Evolutionary conservation across 1,284 basidiomycete genomes (phyloP).

Genomic region (Melampsora larici-populina): DNA sequence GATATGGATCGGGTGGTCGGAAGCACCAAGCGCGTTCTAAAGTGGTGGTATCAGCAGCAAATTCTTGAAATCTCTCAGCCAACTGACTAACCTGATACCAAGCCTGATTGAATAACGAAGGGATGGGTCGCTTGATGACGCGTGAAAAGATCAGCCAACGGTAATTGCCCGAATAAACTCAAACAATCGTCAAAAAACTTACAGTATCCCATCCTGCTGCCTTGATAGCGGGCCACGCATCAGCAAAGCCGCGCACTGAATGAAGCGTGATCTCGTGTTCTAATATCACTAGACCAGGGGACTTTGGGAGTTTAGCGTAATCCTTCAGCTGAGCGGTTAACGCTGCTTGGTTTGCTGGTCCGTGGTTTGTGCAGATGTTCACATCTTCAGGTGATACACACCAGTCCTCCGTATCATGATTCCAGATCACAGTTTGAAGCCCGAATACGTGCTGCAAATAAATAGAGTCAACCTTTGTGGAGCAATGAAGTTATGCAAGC

Average conservation of each 20-base stretch:
- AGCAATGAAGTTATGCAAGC: background rate
- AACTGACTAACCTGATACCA: constrained; percentile 36
- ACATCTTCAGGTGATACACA: constrained; percentile 38
- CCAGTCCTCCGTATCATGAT: constrained; percentile 57
- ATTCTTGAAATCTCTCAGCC: background rate
- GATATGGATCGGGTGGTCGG: constrained; percentile 7
- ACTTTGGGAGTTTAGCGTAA: constrained; percentile 55
- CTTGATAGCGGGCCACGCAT: constrained; percentile 64
- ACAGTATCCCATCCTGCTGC: constrained; percentile 66
- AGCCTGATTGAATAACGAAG: constrained; percentile 9
- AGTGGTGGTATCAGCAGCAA: background rate
- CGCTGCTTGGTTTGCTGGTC: constrained; percentile 34
- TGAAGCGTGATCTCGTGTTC: constrained; percentile 75
- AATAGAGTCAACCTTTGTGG: constrained; percentile 17
- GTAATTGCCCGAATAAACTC: background rate
- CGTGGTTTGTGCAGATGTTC: constrained; percentile 23
- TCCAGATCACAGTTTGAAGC: constrained; percentile 71
- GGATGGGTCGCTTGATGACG: constrained; percentile 25
- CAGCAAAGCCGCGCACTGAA: constrained; percentile 68
- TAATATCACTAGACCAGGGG: constrained; percentile 71
- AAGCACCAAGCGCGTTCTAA: constrained; percentile 32
- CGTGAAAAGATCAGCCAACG: background rate
- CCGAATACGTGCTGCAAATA: constrained; percentile 53
- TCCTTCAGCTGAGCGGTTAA: background rate
- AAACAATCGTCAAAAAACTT: constrained; percentile 52